phyloP scores from a whole-genome alignment of 257 asterid species.

The Verbena officinalis region DNA sequence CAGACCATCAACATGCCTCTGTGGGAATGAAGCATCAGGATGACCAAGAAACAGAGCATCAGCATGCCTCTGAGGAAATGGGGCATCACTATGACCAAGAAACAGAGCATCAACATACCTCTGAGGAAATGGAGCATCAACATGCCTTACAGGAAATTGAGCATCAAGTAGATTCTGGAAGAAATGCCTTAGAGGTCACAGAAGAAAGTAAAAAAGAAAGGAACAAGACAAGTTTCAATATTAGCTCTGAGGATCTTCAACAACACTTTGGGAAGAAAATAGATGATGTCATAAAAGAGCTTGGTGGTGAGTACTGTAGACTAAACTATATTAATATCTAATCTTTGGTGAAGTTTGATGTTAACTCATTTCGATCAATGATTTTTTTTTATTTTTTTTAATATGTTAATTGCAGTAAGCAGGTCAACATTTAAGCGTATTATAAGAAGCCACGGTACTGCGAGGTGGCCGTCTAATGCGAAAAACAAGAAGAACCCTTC shows the following conservation, averaged over 20 bases:
- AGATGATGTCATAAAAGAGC: slow-evolving; percentile 17
- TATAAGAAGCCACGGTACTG: slow-evolving; percentile 22
- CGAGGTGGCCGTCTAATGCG: slow-evolving; percentile 34
- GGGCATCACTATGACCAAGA: no score
- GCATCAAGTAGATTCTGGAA: no score
- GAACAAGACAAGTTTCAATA: not conserved
- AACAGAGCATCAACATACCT: no score
- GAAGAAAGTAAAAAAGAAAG: not conserved
- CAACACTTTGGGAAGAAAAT: slow-evolving; percentile 28
- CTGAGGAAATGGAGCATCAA: no score
- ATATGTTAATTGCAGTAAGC: slow-evolving; percentile 20
- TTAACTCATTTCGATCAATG: not conserved
- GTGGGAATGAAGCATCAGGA: no score
- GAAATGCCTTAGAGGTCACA: no score
- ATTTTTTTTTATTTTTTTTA: not conserved
- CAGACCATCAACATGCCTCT: no score
- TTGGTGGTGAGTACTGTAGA: slow-evolving; percentile 21
- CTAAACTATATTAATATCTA: no score
- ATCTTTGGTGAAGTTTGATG: not conserved
- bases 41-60: no score
- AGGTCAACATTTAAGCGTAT: slow-evolving; percentile 35
- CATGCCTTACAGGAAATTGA: no score
- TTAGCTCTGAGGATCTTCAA: slow-evolving; percentile 24
- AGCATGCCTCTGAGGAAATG: no score
- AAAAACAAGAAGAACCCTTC: slow-evolving; percentile 8